Base-by-base conservation (phyloP, 1,284 basidiomycete genomes). In the Puccinia hordei region DNA sequence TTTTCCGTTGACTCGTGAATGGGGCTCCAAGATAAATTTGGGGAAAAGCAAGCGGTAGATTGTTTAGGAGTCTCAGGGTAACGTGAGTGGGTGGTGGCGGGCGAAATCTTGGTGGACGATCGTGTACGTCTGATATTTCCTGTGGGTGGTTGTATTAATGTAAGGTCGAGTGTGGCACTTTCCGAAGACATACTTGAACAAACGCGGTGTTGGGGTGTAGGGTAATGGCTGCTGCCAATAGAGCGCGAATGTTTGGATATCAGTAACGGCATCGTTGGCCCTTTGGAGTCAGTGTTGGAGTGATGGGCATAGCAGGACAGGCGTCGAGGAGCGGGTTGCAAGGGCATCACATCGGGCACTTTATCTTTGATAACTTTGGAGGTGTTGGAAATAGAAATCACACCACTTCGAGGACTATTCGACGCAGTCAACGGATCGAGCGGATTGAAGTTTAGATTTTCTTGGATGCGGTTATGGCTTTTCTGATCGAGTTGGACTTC, bases 281-380 rank as follows among this genome's bases (percentile, higher is more conserved):
- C 51, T 35, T 55, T 72, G 44, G 44, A 51, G 51, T 51, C 69
- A 38, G 41, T 35, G 30, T 27, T 46, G 12, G 49, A 38, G 30
- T 72, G 46, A 38, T 27, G 22, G n/a, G 44, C 24, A 27, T 68
- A 24, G 17, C 66, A 41, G 33, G 69, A 53, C 19, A 72, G 22
- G 13, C 69, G 69, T 30, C 69, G 69, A 38, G 69, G 69, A 55
- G 69, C 69, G 24, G 69, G 69, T 72, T 72, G 69, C 69, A 72
- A 72, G n/a, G 69, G 51, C 69, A 72, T 33, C 69, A 55, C 49
- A 13, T 12, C 49, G 46, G 69, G 69, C 6, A 24, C 44, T 46
- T 72, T 72, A 33, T 72, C 46, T 33, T 72, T 53, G 30, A 51
- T 55, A 27, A 38, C 44, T 72, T 51, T 72, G 2, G 27, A 72